phyloP scores from a whole-genome alignment of 768 basidiomycete genomes.

The Mycena amicta region DNA sequence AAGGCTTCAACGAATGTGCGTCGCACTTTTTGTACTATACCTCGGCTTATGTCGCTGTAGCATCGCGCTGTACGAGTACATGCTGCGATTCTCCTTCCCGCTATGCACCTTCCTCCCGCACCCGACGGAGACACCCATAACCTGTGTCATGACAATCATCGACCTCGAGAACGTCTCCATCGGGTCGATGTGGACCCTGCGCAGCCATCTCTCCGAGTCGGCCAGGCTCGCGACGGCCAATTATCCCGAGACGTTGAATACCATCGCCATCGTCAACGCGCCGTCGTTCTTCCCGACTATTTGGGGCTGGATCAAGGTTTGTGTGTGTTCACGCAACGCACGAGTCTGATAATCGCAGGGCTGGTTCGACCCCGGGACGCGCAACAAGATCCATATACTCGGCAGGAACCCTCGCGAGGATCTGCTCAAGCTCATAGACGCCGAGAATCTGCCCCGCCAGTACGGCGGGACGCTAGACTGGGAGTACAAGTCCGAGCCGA shows the following conservation, averaged over 20 bases:
- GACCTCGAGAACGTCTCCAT: constrained; percentile 70
- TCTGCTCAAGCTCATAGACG: constrained; percentile 51
- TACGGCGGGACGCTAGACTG: constrained; percentile 81
- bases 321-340: too few relatives aligned
- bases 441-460: constrained; percentile 55
- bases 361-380: constrained; percentile 82
- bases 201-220: constrained; percentile 74
- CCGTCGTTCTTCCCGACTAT: constrained; percentile 82
- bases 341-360: too few relatives aligned
- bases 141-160: constrained; percentile 67
- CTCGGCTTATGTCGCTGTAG: constrained; percentile 40
- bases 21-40: neutral
- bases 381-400: constrained; percentile 76
- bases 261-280: constrained; percentile 73
- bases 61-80: constrained; percentile 65
- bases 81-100: constrained; percentile 65
- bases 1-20: constrained; percentile 73
- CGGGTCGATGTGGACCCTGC: constrained; percentile 66
- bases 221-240: constrained; percentile 74
- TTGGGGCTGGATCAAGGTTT: constrained; percentile 88
- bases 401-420: constrained; percentile 58
- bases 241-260: constrained; percentile 77
- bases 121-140: constrained; percentile 55
- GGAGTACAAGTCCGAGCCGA: constrained; percentile 68
- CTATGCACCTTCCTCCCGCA: constrained; percentile 66